Conservation (phyloP, 768 basidiomycete genomes). For the Psilocybe cubensis region DNA sequence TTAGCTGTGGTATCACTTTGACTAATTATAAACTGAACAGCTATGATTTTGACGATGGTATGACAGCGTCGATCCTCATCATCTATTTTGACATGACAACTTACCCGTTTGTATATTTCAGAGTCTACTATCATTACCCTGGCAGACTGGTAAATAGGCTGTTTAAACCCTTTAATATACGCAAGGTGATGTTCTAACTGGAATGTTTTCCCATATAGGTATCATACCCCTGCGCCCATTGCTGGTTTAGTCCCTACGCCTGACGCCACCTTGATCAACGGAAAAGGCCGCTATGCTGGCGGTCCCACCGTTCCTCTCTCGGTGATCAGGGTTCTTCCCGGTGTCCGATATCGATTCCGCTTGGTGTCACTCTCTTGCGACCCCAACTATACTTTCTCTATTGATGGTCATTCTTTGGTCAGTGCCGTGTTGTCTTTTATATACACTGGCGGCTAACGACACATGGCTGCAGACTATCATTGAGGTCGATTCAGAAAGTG, state of each 20-base stretch:
- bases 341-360: constrained; percentile 50
- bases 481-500: constrained; percentile 45
- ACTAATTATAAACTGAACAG: background rate
- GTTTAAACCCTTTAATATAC: background rate
- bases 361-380: constrained; percentile 48
- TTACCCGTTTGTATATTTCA: constrained; percentile 5
- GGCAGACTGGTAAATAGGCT: constrained; percentile 35
- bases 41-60: constrained; percentile 22
- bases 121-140: constrained; percentile 32
- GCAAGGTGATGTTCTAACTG: background rate
- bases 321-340: constrained; percentile 38
- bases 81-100: background rate
- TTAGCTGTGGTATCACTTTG: background rate
- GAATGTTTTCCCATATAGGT: constrained; percentile 22
- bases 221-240: constrained; percentile 27
- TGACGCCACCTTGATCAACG: constrained; percentile 49
- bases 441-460: background rate
- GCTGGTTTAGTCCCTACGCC: constrained; percentile 31
- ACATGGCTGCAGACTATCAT: constrained; percentile 30
- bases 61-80: constrained; percentile 1
- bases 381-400: constrained; percentile 45
- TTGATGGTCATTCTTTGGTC: constrained; percentile 46
- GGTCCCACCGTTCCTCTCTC: constrained; percentile 37
- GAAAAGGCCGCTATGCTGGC: constrained; percentile 45
- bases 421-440: background rate